Evolutionary conservation across 768 basidiomycete species (phyloP).

Genomic region (Podaxis sp.): DNA sequence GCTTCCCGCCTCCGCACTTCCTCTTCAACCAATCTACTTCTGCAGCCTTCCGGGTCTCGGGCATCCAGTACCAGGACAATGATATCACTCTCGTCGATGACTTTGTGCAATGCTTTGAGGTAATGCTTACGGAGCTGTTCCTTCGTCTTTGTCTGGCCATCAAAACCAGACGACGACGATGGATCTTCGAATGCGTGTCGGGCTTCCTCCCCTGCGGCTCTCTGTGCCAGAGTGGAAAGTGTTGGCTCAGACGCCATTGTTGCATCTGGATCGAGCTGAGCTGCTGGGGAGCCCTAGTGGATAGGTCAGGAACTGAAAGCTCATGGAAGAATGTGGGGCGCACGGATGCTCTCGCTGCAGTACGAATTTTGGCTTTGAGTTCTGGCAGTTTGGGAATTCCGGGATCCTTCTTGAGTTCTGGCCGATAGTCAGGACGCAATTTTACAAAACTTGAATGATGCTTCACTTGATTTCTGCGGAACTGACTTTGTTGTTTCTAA

Average conservation of each 20-base stretch:
- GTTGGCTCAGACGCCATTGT: conserved; percentile 77
- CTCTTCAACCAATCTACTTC: conserved; percentile 91
- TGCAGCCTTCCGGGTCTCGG: conserved; percentile 90
- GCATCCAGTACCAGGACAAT: conserved; percentile 90
- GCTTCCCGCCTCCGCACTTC: conserved; percentile 83
- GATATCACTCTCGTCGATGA: conserved; percentile 92
- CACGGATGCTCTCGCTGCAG: conserved; percentile 44
- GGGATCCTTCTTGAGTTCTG: conserved; percentile 87
- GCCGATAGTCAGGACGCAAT: neutral
- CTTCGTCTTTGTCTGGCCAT: conserved; percentile 46
- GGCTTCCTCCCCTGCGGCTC: conserved; percentile 40
- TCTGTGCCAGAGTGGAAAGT: conserved; percentile 55
- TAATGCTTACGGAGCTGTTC: conserved; percentile 75
- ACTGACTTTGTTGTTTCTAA: conserved; percentile 41
- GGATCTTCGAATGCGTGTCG: conserved; percentile 28
- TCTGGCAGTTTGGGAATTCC: conserved; percentile 83
- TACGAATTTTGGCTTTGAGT: conserved; percentile 56
- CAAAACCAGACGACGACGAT: conserved; percentile 28
- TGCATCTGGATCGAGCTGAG: conserved; percentile 50
- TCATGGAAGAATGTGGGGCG: conserved; percentile 23
- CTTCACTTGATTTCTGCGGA: conserved; percentile 42
- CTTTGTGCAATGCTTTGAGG: conserved; percentile 81
- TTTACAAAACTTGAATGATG: conserved; percentile 1
- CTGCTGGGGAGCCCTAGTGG: conserved; percentile 26
- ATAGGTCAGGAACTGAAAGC: neutral